Base-by-base conservation (phyloP, 2,329 filamentous ascomycete species). In the Colletotrichum falcatum region DNA sequence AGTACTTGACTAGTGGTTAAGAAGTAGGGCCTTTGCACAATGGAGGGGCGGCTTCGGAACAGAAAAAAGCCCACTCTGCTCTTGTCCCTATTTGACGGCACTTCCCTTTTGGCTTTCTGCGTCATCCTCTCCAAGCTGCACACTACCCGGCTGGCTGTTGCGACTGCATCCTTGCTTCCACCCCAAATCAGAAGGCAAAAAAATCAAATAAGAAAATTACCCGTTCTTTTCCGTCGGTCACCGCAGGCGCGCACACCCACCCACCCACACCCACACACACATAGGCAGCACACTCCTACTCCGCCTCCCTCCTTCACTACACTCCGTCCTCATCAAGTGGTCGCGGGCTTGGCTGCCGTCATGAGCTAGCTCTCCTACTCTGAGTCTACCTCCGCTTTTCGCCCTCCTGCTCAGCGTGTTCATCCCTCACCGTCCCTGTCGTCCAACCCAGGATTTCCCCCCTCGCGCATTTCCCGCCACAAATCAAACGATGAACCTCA, bases 321-420 rank as follows among this genome's bases (percentile, higher is more conserved):
- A 46, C 26, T 60, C 48, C 51, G 30, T 65, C 58, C 67, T 61
- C 23, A 44, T 46, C 59, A 48, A 70, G 49, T 18, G 51, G 59
- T 18, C n/a, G 55, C 61, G 54, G 65, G 46, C 79, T 81, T 79
- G 79, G 78, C 79, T 77, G 76, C 77, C 77, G 77, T 79, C 79
- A 81, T 80, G 80, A 81, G 78, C 77, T 82, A 82, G 54, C 46
- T 71, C 35, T 55, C 26, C 30, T 35, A 42, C 54, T 51, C 49
- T 39, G 60, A 65, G 35, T 61, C 60, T 44, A 42, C 59, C 65
- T 70, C 51, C 67, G 64, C 67, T 70, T 66, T 67, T 70, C 67
- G 67, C 64, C 61, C 61, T 56, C 37, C 18, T 51, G 63, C 58
- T 66, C 60, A 61, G 55, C 69, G 61, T 46, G 55, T 66, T 56